These are phyloP conservation scores for Kazachstania kunashirensis DNA, from an alignment of 805 yeast species.

Conservation along the genomic window DNA sequence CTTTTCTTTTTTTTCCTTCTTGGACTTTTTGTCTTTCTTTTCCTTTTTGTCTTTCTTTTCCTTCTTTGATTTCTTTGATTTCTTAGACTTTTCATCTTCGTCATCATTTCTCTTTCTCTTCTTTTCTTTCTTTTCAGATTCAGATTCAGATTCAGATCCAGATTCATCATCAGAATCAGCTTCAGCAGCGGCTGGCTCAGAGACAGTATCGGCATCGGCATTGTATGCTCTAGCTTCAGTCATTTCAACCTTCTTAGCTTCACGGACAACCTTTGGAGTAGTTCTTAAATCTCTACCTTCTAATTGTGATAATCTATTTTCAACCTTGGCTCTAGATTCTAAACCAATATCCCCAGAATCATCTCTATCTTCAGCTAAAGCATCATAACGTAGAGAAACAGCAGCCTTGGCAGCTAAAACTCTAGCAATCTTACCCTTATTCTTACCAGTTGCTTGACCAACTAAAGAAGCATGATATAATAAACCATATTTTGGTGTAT, in stretches of 20 bases:
- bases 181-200: slow-evolving; percentile 31
- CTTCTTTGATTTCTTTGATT: slow-evolving; percentile 31
- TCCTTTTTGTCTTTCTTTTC: slow-evolving; percentile 26
- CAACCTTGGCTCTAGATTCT: slow-evolving; percentile 86
- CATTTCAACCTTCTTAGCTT: slow-evolving; percentile 78
- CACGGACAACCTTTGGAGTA: slow-evolving; percentile 71
- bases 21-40: slow-evolving; percentile 22
- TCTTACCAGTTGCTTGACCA: slow-evolving; percentile 96
- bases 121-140: slow-evolving; percentile 29
- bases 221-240: slow-evolving; percentile 82
- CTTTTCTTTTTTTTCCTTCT: slow-evolving; percentile 30
- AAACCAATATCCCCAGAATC: slow-evolving; percentile 92
- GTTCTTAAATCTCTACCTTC: slow-evolving; percentile 97
- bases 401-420: slow-evolving; percentile 98
- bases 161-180: slow-evolving; percentile 34
- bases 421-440: slow-evolving; percentile 98
- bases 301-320: slow-evolving; percentile 83
- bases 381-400: slow-evolving; percentile 92
- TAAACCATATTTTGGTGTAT: slow-evolving; percentile 97
- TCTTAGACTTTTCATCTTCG: slow-evolving; percentile 25
- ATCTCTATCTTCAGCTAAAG: slow-evolving; percentile 92
- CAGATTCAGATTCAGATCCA: slow-evolving; percentile 30
- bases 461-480: slow-evolving; percentile 93
- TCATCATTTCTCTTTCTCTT: slow-evolving; percentile 28
- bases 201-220: slow-evolving; percentile 80